phyloP scores from a whole-genome alignment of 768 basidiomycete species.

The Suillus clintonianus region DNA sequence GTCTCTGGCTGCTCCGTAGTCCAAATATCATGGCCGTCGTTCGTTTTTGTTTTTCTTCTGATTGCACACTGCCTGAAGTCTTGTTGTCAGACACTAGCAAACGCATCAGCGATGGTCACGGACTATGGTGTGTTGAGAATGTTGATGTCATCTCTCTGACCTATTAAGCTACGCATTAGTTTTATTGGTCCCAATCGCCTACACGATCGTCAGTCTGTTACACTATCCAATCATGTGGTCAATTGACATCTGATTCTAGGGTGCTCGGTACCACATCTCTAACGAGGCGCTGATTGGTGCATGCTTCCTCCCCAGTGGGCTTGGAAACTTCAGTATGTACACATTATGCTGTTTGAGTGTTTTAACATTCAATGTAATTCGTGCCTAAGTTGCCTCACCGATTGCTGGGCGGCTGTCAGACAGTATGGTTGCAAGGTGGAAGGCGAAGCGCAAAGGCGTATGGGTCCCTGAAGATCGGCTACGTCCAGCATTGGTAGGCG shows the following conservation, averaged over 20 bases:
- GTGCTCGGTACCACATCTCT: slow-evolving; percentile 52
- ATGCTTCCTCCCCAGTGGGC: slow-evolving; percentile 59
- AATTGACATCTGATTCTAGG: slow-evolving; percentile 35
- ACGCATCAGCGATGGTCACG: slow-evolving; percentile 34
- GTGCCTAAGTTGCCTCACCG: slow-evolving; percentile 51
- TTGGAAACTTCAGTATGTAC: slow-evolving; percentile 58
- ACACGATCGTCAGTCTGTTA: slow-evolving; percentile 51
- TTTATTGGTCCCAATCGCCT: slow-evolving; percentile 55
- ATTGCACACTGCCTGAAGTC: not conserved
- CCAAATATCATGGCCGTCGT: slow-evolving; percentile 56
- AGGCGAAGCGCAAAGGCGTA: slow-evolving; percentile 35
- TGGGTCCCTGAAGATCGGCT: slow-evolving; percentile 26
- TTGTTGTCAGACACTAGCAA: slow-evolving; percentile 32
- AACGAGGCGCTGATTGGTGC: slow-evolving; percentile 61
- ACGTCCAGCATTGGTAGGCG: slow-evolving; percentile 41
- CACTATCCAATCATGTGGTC: not conserved
- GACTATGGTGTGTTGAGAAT: slow-evolving; percentile 40
- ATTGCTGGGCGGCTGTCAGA: slow-evolving; percentile 59
- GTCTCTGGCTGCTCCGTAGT: slow-evolving; percentile 49
- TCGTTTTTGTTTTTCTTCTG: slow-evolving; percentile 18
- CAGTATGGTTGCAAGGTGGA: slow-evolving; percentile 45
- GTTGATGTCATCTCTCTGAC: not conserved
- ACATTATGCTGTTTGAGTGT: not conserved
- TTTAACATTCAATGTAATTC: not conserved
- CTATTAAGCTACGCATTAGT: slow-evolving; percentile 13